These are phyloP conservation scores for Salvia rosmarinus DNA, from an alignment of 257 asterid species.

Conservation along the genomic window DNA sequence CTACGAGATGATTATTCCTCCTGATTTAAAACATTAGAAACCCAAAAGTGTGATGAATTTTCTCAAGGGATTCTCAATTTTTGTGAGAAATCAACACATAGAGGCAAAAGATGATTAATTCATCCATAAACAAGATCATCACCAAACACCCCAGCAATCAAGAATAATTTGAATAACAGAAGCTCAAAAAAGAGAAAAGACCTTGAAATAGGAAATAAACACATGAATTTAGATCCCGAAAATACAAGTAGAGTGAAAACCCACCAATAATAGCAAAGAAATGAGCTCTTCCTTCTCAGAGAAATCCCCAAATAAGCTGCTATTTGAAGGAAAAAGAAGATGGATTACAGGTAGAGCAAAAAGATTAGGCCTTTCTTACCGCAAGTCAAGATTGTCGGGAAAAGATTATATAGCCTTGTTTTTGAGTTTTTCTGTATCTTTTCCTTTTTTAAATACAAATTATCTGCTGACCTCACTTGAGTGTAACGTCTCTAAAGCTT, in stretches of 20 bases:
- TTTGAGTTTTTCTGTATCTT: background rate
- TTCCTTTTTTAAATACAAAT: background rate
- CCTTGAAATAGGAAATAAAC: conserved; percentile 21
- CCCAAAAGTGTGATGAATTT: background rate
- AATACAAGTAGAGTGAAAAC: conserved; percentile 13
- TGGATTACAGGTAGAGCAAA: conserved; percentile 33
- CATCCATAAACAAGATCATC: conserved; percentile 17
- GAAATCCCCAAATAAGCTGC: background rate
- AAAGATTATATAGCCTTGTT: conserved; percentile 6
- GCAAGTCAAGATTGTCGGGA: conserved; percentile 29
- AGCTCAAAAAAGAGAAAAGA: background rate
- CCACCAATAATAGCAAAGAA: conserved; percentile 27
- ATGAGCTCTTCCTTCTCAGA: background rate
- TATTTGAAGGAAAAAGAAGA: conserved; percentile 17
- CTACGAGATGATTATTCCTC: background rate
- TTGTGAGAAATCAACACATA: conserved; percentile 5
- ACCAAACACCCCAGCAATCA: conserved; percentile 19
- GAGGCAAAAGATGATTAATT: background rate
- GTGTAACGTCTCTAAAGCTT: no score
- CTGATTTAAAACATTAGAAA: background rate
- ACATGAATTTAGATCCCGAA: conserved; percentile 21
- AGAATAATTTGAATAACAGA: background rate
- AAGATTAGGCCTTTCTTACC: conserved; percentile 16
- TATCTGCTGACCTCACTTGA: background rate
- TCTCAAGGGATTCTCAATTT: background rate